These are phyloP conservation scores for Aphelidium insulamus DNA, from an alignment of 371 early-diverging fungal genomes.

Conservation along the genomic window DNA sequence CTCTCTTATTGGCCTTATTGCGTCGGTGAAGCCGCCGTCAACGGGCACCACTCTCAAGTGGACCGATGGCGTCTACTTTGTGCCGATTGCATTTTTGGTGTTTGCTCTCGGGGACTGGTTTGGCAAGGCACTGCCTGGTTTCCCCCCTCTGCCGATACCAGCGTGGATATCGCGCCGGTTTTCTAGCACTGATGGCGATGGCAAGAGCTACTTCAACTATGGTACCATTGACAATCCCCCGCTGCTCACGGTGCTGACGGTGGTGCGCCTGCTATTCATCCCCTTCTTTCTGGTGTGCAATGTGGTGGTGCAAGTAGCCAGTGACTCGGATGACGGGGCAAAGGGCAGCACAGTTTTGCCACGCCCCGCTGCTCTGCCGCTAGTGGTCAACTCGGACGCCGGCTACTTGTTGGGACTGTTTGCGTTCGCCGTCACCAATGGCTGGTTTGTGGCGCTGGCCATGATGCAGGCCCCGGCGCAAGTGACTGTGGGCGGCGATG, in stretches of 20 bases:
- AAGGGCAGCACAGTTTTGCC: too few species aligned
- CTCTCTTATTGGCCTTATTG: slow-evolving; percentile 42
- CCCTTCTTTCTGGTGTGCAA: slow-evolving; percentile 48
- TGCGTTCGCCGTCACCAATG: slow-evolving; percentile 40
- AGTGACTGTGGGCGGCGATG: slow-evolving; percentile 15
- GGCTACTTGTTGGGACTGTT: slow-evolving; percentile 30
- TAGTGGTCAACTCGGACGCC: slow-evolving; percentile 30
- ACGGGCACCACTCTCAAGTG: slow-evolving; percentile 4
- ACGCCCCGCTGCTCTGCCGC: too few species aligned
- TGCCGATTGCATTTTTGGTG: slow-evolving; percentile 45
- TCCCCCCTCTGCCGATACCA: slow-evolving; percentile 11
- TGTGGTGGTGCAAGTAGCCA: slow-evolving; percentile 18
- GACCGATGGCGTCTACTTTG: slow-evolving; percentile 12
- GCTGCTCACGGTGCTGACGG: slow-evolving; percentile 17
- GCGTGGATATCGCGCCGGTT: too few species aligned
- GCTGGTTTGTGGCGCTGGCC: slow-evolving; percentile 37
- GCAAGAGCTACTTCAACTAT: too few species aligned
- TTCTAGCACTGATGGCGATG: too few species aligned
- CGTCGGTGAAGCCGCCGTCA: too few species aligned
- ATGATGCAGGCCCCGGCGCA: slow-evolving; percentile 52
- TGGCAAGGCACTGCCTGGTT: slow-evolving; percentile 26
- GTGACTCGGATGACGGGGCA: slow-evolving; percentile 10
- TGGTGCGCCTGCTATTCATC: slow-evolving; percentile 28
- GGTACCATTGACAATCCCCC: slow-evolving; percentile 13
- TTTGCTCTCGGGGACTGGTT: slow-evolving; percentile 55